phyloP scores from a whole-genome alignment of 139 green algal genomes.

The Yamagishiella unicocca region DNA sequence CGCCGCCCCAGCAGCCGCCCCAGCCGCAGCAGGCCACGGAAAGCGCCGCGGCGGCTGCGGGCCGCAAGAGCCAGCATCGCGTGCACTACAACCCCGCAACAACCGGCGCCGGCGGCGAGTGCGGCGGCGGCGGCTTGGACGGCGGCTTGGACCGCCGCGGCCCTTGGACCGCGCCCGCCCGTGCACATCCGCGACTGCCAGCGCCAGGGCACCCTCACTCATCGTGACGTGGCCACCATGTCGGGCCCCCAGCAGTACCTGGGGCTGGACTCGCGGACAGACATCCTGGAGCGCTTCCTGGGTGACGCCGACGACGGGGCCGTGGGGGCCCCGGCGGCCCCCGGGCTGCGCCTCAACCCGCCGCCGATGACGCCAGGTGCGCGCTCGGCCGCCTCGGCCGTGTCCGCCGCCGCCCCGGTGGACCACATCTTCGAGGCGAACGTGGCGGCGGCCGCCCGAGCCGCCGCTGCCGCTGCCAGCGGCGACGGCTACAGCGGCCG shows the following conservation, averaged over 20 bases:
- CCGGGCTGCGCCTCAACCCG: background rate
- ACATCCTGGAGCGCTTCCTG: background rate
- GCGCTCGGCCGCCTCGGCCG: background rate
- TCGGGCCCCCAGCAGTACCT: background rate
- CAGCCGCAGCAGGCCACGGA: too few species aligned
- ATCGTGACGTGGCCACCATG: background rate
- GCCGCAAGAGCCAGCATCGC: too few species aligned
- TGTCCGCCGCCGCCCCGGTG: background rate
- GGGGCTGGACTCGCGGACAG: background rate
- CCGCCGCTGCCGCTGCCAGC: background rate
- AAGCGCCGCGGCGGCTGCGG: too few species aligned
- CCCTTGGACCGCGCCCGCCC: background rate
- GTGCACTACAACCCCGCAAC: too few species aligned
- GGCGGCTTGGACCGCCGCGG: too few species aligned
- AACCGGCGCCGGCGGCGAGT: too few species aligned
- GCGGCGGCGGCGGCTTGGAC: too few species aligned
- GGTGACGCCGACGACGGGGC: background rate
- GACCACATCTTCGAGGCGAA: background rate
- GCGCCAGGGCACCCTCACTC: background rate
- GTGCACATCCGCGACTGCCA: background rate
- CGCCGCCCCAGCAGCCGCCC: too few species aligned
- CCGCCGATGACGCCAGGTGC: conserved; percentile 2
- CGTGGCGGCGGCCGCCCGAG: background rate
- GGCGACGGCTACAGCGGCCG: background rate
- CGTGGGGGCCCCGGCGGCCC: background rate